Conservation (phyloP, 1,139 yeast genomes). For the Geotrichum europaeum region DNA sequence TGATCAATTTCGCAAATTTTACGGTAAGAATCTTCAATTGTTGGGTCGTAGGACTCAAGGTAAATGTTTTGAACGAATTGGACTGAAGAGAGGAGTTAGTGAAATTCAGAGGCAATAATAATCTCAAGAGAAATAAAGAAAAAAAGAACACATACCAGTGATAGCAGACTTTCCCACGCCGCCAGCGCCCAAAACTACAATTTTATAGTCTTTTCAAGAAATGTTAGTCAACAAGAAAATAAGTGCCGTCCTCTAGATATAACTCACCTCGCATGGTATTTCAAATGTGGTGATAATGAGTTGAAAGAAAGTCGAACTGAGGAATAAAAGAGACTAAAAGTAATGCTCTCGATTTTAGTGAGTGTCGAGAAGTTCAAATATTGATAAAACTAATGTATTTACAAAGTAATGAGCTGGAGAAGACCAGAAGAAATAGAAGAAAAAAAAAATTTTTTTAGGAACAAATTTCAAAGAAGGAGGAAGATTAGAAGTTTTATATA, state of each 20-base stretch:
- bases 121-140: background rate
- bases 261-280: conserved; percentile 7
- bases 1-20: conserved; percentile 37
- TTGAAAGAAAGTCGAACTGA: background rate
- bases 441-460: background rate
- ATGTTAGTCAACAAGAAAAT: background rate
- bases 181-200: conserved; percentile 96
- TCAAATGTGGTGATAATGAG: background rate
- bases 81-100: conserved; percentile 19
- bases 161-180: conserved; percentile 96
- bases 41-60: conserved; percentile 93
- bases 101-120: background rate
- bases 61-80: conserved; percentile 41
- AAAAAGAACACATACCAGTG: conserved; percentile 43
- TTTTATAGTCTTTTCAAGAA: conserved; percentile 45
- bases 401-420: background rate
- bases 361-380: background rate
- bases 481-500: background rate
- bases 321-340: background rate
- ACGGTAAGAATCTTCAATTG: conserved; percentile 64
- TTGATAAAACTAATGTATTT: background rate
- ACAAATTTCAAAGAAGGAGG: background rate
- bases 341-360: background rate
- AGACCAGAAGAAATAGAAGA: background rate
- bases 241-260: background rate